These are phyloP conservation scores for Prunus campanulata DNA, from an alignment of 306 rosid species.

Conservation along the genomic window DNA sequence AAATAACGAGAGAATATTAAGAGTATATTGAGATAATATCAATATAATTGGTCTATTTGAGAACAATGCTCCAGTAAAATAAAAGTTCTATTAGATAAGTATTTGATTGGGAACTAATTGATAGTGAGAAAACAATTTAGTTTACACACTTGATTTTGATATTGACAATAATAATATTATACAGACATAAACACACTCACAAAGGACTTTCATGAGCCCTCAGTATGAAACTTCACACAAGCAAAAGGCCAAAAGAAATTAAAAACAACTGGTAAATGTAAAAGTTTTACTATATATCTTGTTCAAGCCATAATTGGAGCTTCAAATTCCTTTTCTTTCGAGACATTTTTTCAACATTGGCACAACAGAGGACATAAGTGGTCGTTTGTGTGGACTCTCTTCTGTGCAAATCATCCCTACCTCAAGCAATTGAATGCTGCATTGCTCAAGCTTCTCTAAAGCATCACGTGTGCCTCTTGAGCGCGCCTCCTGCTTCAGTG, in stretches of 20 bases:
- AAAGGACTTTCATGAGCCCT: background rate
- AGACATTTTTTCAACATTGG: conserved; percentile 7
- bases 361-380: conserved; percentile 11
- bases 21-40: too few species aligned
- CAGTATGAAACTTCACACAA: background rate
- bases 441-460: conserved; percentile 10
- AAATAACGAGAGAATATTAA: too few species aligned
- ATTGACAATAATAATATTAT: too few species aligned
- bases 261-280: background rate
- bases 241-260: background rate
- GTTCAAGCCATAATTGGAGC: background rate
- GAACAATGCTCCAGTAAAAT: too few species aligned
- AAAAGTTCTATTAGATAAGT: too few species aligned
- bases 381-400: conserved; percentile 13
- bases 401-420: conserved; percentile 21
- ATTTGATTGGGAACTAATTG: too few species aligned
- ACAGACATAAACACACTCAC: background rate
- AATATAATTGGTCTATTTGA: too few species aligned
- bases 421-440: background rate
- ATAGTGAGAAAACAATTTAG: too few species aligned
- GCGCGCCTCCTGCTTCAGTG: conserved; percentile 15
- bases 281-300: background rate
- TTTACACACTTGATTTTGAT: too few species aligned
- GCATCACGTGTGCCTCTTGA: background rate
- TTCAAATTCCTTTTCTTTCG: conserved; percentile 1